Evolutionary conservation across 495 filamentous ascomycete genomes (phyloP).

Genomic region (Annulohypoxylon bovei): DNA sequence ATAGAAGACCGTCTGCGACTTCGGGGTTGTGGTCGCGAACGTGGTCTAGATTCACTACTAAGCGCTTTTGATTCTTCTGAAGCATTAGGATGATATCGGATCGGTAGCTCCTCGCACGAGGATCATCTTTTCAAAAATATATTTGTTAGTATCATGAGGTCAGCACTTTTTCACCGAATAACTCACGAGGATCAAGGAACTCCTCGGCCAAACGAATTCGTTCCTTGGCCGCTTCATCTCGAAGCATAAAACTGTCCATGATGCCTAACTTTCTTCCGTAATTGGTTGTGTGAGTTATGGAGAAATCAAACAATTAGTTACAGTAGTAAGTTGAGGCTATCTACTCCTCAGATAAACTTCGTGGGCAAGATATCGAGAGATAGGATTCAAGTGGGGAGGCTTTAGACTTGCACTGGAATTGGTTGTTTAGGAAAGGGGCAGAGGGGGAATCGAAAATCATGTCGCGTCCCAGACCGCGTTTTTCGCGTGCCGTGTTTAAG

Average conservation of each 20-base stretch:
- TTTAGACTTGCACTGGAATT: background rate
- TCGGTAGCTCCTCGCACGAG: constrained; percentile 76
- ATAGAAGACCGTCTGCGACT: constrained; percentile 87
- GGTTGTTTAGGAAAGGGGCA: constrained; percentile 26
- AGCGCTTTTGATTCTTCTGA: constrained; percentile 80
- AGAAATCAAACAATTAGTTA: background rate
- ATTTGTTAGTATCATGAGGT: constrained; percentile 8
- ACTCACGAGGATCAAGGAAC: constrained; percentile 86
- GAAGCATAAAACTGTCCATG: constrained; percentile 79
- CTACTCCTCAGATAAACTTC: background rate
- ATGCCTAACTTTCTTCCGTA: constrained; percentile 27
- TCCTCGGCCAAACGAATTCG: constrained; percentile 82
- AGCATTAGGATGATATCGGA: constrained; percentile 93
- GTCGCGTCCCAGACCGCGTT: constrained; percentile 43
- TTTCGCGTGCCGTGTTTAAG: constrained; percentile 37
- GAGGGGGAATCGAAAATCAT: constrained; percentile 35
- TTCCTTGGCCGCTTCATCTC: constrained; percentile 83
- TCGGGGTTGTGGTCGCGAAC: constrained; percentile 89
- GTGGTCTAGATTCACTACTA: constrained; percentile 91
- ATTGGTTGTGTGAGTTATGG: background rate
- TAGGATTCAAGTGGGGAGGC: constrained; percentile 9
- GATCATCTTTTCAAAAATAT: constrained; percentile 57
- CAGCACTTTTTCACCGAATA: background rate
- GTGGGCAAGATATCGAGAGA: background rate
- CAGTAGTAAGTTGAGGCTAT: background rate